Base-by-base conservation (phyloP, 2,329 filamentous ascomycete species). In the Diplocarpon mali region DNA sequence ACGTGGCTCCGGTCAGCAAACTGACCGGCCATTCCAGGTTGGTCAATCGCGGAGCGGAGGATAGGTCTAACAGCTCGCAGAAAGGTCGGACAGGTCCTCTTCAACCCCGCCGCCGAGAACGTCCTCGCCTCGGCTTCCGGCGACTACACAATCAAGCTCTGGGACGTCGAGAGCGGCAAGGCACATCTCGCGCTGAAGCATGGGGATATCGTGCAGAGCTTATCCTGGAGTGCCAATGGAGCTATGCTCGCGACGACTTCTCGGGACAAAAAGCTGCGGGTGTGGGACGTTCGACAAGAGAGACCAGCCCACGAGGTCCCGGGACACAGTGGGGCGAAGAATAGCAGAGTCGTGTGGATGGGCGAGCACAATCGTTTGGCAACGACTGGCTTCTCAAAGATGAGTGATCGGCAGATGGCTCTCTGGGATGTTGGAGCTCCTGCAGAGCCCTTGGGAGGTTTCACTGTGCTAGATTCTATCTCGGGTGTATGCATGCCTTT, bases 401-500 rank as follows among this genome's bases (percentile, higher is more conserved):
- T 96, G 92, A 96, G 92, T 64, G 92, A 98, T 68, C 81, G 92
- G 43, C 92, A 98, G 65, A 75, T 98, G 56, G 92, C 85, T 42
- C 73, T 98, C 31, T 98, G 92, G 92, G 92, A 98, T 69, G 80
- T 88, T 38, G 85, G 89, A 56, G 82, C 78, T 53, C 77, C 80
- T 14, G 68, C 65, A 30, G 83, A 93, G 58, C 92, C 92, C 39
- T 83, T 96, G 58, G 88, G 86, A 40, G 89, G 88, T 13, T 95
- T 95, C 69, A 81, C 78, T 58, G 84, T 85, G 56, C 75, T 98
- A 39, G 92, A 98, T 67, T 93, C 87, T 38, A 95, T 95, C 60
- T 95, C 90, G 37, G 92, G 92, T 63, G 89, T 98, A 48, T 94
- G 88, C 74, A 95, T 98, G 86, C 92, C 92, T 28, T 96, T 98